These are phyloP conservation scores for Ogataea salicorniae DNA, from an alignment of 805 yeast species.

Conservation along the genomic window DNA sequence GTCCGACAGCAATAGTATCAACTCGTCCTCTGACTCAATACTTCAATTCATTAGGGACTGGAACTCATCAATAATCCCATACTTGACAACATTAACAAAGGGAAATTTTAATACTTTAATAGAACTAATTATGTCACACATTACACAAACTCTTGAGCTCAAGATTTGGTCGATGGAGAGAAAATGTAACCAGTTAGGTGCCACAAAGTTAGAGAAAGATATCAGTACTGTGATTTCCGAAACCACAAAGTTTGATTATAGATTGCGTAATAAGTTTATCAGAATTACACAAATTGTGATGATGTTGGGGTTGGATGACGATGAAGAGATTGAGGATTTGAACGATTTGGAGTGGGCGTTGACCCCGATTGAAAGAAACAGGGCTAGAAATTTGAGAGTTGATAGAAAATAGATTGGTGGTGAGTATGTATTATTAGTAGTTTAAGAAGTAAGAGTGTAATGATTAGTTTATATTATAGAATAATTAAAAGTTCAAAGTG, in stretches of 20 bases:
- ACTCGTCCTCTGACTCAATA: constrained; percentile 27
- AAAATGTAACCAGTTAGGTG: constrained; percentile 76
- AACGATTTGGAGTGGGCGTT: constrained; percentile 57
- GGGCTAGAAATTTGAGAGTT: constrained; percentile 54
- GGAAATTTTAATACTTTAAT: constrained; percentile 48
- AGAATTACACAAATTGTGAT: constrained; percentile 81
- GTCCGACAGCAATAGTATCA: constrained; percentile 11
- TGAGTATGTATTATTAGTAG: neutral
- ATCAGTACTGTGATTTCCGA: constrained; percentile 67
- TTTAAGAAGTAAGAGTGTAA: neutral
- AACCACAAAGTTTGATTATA: constrained; percentile 67
- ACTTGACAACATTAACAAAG: constrained; percentile 31
- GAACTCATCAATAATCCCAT: constrained; percentile 62
- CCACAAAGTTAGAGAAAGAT: constrained; percentile 78
- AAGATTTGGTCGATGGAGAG: constrained; percentile 62
- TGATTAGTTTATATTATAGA: too few relatives aligned
- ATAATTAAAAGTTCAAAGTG: too few relatives aligned
- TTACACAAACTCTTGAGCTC: constrained; percentile 57
- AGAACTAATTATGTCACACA: constrained; percentile 43
- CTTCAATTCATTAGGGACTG: constrained; percentile 55
- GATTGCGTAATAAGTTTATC: constrained; percentile 70
- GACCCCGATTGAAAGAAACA: constrained; percentile 67
- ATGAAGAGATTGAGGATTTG: constrained; percentile 33
- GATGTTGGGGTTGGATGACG: constrained; percentile 77
- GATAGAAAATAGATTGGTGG: constrained; percentile 23